phyloP scores from a whole-genome alignment of 805 yeast species.

The Phaffomyces opuntiae region DNA sequence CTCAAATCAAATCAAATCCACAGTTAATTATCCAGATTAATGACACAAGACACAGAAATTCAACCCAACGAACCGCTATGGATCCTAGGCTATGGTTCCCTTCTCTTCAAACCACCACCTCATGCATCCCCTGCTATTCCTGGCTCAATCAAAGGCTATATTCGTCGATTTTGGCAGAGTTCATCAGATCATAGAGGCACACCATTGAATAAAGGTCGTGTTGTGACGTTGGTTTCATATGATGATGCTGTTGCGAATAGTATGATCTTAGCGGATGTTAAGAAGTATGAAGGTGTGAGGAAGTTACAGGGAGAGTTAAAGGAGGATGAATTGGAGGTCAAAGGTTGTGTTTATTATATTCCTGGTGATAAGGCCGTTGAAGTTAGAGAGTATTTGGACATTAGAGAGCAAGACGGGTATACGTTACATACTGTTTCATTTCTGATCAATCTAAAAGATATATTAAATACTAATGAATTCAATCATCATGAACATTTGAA shows the following conservation, averaged over 20 bases:
- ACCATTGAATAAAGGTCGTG: constrained; percentile 81
- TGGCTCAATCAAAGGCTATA: constrained; percentile 70
- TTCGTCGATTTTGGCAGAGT: constrained; percentile 87
- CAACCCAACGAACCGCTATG: constrained; percentile 40
- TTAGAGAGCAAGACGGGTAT: constrained; percentile 87
- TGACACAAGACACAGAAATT: not conserved
- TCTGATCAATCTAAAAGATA: not conserved
- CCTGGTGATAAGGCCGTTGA: constrained; percentile 53
- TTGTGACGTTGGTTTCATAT: constrained; percentile 68
- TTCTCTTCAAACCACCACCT: constrained; percentile 88
- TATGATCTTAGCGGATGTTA: constrained; percentile 36
- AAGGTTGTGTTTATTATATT: constrained; percentile 84
- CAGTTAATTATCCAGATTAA: too few relatives aligned
- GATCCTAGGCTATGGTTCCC: constrained; percentile 88
- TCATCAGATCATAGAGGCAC: constrained; percentile 89
- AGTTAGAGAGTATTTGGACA: constrained; percentile 65
- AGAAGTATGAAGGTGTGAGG: constrained; percentile 11
- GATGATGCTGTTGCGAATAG: constrained; percentile 40
- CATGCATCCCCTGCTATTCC: constrained; percentile 49
- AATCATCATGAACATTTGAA: not conserved
- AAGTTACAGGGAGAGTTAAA: too few relatives aligned
- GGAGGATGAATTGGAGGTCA: constrained; percentile 39
- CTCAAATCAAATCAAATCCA: too few relatives aligned
- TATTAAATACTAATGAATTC: not conserved
- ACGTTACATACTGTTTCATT: constrained; percentile 37